phyloP scores from a whole-genome alignment of 495 filamentous ascomycete species.

The Ramalina peruviana region DNA sequence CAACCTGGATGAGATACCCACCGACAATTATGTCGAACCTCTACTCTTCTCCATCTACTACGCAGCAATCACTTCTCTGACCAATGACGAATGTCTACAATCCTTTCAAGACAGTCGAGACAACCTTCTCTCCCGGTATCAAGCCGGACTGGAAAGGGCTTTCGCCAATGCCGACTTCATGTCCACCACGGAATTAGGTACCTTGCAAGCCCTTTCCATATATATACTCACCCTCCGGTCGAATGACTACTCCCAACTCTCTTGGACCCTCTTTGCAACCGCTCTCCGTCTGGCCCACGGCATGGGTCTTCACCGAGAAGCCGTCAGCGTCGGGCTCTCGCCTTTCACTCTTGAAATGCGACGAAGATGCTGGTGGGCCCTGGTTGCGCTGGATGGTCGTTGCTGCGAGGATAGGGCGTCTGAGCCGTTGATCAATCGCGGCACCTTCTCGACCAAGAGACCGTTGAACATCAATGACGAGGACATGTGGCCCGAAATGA shows the following conservation, averaged over 20 bases:
- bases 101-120: slow-evolving; percentile 30
- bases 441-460: slow-evolving; percentile 45
- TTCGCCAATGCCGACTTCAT: slow-evolving; percentile 34
- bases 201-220: slow-evolving; percentile 33
- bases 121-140: slow-evolving; percentile 27
- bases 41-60: slow-evolving; percentile 49
- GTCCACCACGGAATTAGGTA: slow-evolving; percentile 27
- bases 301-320: slow-evolving; percentile 45
- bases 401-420: slow-evolving; percentile 63
- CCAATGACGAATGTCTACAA: slow-evolving; percentile 31
- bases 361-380: slow-evolving; percentile 63
- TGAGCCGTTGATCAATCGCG: slow-evolving; percentile 49
- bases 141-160: slow-evolving; percentile 29
- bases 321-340: slow-evolving; percentile 21
- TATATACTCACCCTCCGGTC: slow-evolving; percentile 19
- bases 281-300: slow-evolving; percentile 54
- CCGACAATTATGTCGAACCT: slow-evolving; percentile 33
- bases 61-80: slow-evolving; percentile 42
- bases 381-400: slow-evolving; percentile 57
- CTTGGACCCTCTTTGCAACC: slow-evolving; percentile 18
- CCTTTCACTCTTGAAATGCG: slow-evolving; percentile 50
- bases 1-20: slow-evolving; percentile 16
- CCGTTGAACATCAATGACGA: slow-evolving; percentile 36
- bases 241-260: slow-evolving; percentile 23
- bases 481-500: slow-evolving; percentile 11